Evolutionary conservation across 2,329 filamentous ascomycete species (phyloP), one percentile per base, ranked within the genome.

Genomic region (Phyllosticta citrichinensis): DNA sequence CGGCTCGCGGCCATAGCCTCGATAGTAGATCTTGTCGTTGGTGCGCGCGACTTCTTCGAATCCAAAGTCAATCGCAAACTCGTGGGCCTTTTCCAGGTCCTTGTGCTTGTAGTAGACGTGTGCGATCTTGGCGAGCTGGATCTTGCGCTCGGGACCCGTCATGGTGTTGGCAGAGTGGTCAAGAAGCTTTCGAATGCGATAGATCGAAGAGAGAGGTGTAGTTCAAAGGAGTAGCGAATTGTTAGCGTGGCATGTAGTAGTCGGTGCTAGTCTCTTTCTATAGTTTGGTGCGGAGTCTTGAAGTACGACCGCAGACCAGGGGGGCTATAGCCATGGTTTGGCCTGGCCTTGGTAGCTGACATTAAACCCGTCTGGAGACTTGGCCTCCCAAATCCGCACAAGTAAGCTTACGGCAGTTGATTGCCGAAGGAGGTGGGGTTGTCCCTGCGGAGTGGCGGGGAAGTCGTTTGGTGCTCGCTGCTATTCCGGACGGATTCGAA

Each of bases 1-100:
- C 1, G 82, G 81, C 64, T 84, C 81, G 4, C 70, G 71, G n/a
- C 83, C 82, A 66, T 83, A 84, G 22, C 83, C 83, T 24, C 81
- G 77, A 66, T 80, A 84, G 70, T 80, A 85, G 27, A 81, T 80
- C 61, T 73, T 77, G 58, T 62, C 47, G 52, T 52, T 19, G 10
- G 55, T 57, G 59, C 61, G n/a, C 19, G 55, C 22, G 59, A 59
- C 25, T 58, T 62, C 50, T 50, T 61, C 54, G 40, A 67, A 60
- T 9, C 65, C 64, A 47, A 67, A 67, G 56, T 67, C 65, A 6
- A 62, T 50, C 5, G 63, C 52, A 30, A 67, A 66, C n/a, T 63
- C 25, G 27, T 61, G 52, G 10, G 65, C 65, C n/a, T 52, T 55
- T 12, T 55, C 57, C 40, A 65, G 40, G 12, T 67, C 56, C 9